These are phyloP conservation scores for Wickerhamiella domercqiae DNA, from an alignment of 805 yeast species.

Conservation along the genomic window DNA sequence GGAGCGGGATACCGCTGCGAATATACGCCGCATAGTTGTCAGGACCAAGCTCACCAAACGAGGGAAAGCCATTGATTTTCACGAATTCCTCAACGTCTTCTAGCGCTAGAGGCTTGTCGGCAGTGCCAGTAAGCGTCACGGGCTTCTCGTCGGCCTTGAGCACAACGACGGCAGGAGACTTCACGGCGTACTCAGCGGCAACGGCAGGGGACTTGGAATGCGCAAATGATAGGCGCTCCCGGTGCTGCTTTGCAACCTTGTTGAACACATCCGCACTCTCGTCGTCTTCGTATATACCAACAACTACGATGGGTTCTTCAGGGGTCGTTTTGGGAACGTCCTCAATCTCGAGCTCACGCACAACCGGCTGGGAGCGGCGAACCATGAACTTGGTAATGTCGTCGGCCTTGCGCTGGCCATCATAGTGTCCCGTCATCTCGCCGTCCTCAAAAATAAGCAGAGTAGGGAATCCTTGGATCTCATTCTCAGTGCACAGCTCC, in stretches of 20 bases:
- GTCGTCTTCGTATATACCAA: constrained; percentile 37
- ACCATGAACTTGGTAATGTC: constrained; percentile 67
- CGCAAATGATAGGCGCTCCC: constrained; percentile 51
- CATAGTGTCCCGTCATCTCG: constrained; percentile 43
- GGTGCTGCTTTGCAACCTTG: constrained; percentile 43
- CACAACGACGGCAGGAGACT: constrained; percentile 35
- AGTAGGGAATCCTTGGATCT: constrained; percentile 72
- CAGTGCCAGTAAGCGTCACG: constrained; percentile 14
- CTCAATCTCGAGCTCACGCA: constrained; percentile 31
- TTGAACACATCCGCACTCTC: constrained; percentile 43
- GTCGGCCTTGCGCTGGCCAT: constrained; percentile 71
- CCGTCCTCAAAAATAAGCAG: constrained; percentile 47
- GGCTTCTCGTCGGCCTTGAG: constrained; percentile 24
- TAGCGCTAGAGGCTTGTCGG: constrained; percentile 19
- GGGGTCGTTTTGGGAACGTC: constrained; percentile 37
- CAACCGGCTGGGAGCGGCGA: constrained; percentile 70
- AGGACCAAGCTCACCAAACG: constrained; percentile 77
- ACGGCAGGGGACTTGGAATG: constrained; percentile 29
- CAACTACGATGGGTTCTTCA: constrained; percentile 27
- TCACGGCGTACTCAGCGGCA: constrained; percentile 26
- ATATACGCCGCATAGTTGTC: constrained; percentile 63
- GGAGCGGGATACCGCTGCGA: constrained; percentile 59
- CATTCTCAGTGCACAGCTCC: constrained; percentile 48
- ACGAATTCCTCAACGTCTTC: constrained; percentile 23
- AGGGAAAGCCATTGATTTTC: constrained; percentile 52